Base-by-base conservation (phyloP, 345 rosid species). In the Diplotaxis tenuifolia region DNA sequence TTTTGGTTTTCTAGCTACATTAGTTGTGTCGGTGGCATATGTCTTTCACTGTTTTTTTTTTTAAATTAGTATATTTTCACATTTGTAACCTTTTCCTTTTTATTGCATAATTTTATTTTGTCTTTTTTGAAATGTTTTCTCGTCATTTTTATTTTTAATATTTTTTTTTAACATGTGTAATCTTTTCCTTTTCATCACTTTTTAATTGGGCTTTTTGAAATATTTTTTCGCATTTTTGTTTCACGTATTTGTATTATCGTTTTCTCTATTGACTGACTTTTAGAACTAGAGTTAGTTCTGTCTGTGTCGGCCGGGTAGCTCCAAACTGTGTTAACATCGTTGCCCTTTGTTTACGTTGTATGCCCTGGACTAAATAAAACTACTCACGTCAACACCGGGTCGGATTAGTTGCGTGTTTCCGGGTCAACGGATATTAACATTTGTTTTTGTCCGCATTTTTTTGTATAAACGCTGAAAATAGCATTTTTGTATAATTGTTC, bases 21-120 rank as follows among this genome's bases (percentile, higher is more conserved):
- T 49, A 67, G 34, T 56, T 72, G 81, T 89, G 97, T 92, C 97
- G 97, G 97, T 92, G 92, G 89, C 71, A 73, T 73, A 59, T 59
- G 59, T 5, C 49, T 6, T 62, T 68, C 70, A 29, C 34, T 63
- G 18, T 63, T 14, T 11, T 73, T 68, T 61, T 38, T 45, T 6
- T n/a, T 0, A 42, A 29, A 29, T n/a, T n/a, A 42, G 12, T 12
- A 42, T 38, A n/a, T 42, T 38, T 38, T 42, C 15, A n/a, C 49
- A 14, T 45, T 45, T 45, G 15, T 40, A 12, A 40, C 19, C 3
- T 2, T 42, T 45, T 45, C 19, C 7, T 15, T 45, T 45, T 45
- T n/a, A n/a, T 5, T 15, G 19, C 15, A 40, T 40, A 40, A 9
- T 60, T 50, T 45, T 23, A 8, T 62, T 70, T 64, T 69, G 20